Evolutionary conservation across 495 filamentous ascomycete species (phyloP).

Genomic region (Cryomyces minteri): DNA sequence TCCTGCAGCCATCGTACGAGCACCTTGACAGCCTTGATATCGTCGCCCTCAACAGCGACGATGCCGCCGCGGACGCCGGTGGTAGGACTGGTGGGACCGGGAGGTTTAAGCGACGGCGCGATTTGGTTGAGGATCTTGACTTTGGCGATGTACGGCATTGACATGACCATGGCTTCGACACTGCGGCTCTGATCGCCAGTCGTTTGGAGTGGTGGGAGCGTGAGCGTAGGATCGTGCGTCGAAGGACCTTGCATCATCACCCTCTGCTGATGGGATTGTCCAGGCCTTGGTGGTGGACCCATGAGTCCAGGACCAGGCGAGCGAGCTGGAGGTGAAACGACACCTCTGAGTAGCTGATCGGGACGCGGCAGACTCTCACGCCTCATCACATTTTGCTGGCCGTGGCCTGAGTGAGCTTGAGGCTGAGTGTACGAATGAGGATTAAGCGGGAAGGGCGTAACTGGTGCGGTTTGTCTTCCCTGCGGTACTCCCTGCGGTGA

Average conservation of each 20-base stretch:
- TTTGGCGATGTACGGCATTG: conserved; percentile 50
- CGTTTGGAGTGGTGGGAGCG: conserved; percentile 16
- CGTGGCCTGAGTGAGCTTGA: conserved; percentile 6
- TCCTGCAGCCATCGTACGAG: conserved; percentile 43
- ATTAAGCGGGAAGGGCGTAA: conserved; percentile 10
- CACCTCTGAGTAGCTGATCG: conserved; percentile 1
- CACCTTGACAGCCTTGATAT: conserved; percentile 29
- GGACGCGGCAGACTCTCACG: conserved; percentile 1
- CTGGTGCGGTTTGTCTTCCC: background rate
- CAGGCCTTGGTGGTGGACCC: conserved; percentile 5
- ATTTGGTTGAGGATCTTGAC: conserved; percentile 50
- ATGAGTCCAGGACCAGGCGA: background rate
- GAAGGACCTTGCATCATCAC: conserved; percentile 5
- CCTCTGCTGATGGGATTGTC: conserved; percentile 11
- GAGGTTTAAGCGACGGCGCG: conserved; percentile 40
- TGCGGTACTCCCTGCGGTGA: background rate
- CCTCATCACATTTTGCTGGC: conserved; percentile 2
- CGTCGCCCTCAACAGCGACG: conserved; percentile 65
- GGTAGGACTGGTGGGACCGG: conserved; percentile 22
- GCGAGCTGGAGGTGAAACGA: background rate
- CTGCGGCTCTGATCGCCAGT: conserved; percentile 14
- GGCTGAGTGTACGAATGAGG: background rate
- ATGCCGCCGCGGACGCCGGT: conserved; percentile 47
- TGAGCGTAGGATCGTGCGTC: conserved; percentile 14
- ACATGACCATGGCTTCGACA: conserved; percentile 56